Evolutionary conservation across 2,329 filamentous ascomycete species (phyloP).

Genomic region (Pyrenophora tritici-repentis): DNA sequence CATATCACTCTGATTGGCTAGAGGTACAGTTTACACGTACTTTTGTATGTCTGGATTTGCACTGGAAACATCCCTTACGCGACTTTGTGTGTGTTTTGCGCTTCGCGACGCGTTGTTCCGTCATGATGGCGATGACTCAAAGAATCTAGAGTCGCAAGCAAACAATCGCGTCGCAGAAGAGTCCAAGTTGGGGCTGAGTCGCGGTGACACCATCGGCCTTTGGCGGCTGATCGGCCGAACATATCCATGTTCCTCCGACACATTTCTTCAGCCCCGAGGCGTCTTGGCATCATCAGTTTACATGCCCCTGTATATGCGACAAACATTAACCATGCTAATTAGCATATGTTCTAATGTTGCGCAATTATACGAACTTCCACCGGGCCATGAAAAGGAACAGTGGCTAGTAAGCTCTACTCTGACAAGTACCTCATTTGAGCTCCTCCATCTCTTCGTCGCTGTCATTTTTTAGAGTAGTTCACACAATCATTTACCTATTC

Average conservation of each 20-base stretch:
- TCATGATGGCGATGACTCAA: slow-evolving; percentile 12
- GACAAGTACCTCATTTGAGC: too few relatives aligned
- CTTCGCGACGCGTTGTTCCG: slow-evolving; percentile 30
- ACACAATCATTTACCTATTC: too few relatives aligned
- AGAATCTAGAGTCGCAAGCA: neutral
- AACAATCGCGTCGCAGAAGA: slow-evolving; percentile 2
- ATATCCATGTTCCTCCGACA: neutral
- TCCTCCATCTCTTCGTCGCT: too few relatives aligned
- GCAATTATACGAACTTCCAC: too few relatives aligned
- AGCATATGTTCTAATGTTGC: too few relatives aligned
- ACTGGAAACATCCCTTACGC: slow-evolving; percentile 38
- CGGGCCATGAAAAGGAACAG: too few relatives aligned
- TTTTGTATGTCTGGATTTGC: slow-evolving; percentile 42
- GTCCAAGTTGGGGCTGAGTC: neutral
- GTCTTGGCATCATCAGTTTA: too few relatives aligned
- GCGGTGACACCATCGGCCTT: slow-evolving; percentile 6
- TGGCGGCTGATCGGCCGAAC: slow-evolving; percentile 1
- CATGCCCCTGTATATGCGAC: too few relatives aligned
- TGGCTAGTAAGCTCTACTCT: too few relatives aligned
- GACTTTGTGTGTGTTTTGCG: slow-evolving; percentile 42
- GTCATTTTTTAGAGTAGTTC: too few relatives aligned
- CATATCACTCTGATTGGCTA: slow-evolving; percentile 13
- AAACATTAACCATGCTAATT: too few relatives aligned
- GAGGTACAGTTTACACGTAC: slow-evolving; percentile 19
- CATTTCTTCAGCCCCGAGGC: neutral